Base-by-base conservation (phyloP, 1,284 basidiomycete species). In the Laetiporus sulphureus region DNA sequence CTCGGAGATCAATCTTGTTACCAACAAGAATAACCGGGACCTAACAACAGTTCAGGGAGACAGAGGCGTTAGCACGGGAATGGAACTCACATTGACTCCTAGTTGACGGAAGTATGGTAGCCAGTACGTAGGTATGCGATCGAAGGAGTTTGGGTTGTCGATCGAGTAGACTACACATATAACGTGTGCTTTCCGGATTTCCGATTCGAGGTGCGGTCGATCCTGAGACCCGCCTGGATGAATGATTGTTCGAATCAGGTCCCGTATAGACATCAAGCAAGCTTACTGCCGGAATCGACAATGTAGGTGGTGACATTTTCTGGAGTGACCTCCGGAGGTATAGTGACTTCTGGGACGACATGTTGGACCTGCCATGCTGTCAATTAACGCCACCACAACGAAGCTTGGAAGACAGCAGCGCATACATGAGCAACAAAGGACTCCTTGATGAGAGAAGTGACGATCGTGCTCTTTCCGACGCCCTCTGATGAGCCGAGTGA, bases 41-140 rank as follows among this genome's bases (percentile, higher is more conserved):
- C 87, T 95, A 60, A 1, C 4, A 11, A 25, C n/a, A n/a, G n/a
- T n/a, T n/a, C n/a, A 21, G 25, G 8, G 4, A n/a, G n/a, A 30
- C 19, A 42, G 25, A 13, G 13, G 8, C 18, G 21, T 12, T 5
- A 12, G 3, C 15, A 4, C 11, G n/a, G 18, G 29, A 19, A 40
- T 32, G 19, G n/a, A 42, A 44, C 46, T 48, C 60, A 91, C 91
- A 69, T 96, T 95, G 57, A 96, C 90, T 46, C 95, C 95, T 21
- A 97, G 74, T 52, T 94, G 88, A 33, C 93, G 80, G 66, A 99
- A 96, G 56, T 91, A 83, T n/a, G 95, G 95, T 41, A 99, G 72
- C 95, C 95, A 99, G 63, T 92, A 98, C n/a, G 93, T 86, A 22
- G 93, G 91, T 64, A 99, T 93, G 44, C 95, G 84, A 65, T 97